phyloP scores from a whole-genome alignment of 352 stramenopile genomes.

The Pythium vanterpoolii region DNA sequence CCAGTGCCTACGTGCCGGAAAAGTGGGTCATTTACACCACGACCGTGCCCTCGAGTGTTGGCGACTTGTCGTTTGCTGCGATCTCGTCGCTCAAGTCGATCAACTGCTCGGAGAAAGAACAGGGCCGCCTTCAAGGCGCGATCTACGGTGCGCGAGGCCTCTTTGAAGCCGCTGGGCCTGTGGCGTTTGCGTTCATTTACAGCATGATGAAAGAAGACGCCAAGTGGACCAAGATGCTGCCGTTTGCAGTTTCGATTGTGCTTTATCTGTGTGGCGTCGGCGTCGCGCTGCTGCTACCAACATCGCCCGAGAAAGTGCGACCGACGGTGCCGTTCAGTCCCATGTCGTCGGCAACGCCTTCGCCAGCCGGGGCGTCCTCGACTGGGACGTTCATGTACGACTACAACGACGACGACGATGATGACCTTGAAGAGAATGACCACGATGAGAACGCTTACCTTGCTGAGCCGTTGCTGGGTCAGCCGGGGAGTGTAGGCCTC shows the following conservation, averaged over 20 bases:
- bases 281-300: constrained; percentile 41
- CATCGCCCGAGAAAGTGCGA: constrained; percentile 37
- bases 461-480: constrained; percentile 44
- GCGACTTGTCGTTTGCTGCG: constrained; percentile 66
- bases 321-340: constrained; percentile 43
- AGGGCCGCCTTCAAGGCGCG: constrained; percentile 69
- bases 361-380: constrained; percentile 19
- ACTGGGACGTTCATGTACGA: constrained; percentile 24
- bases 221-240: constrained; percentile 43
- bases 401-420: constrained; percentile 20
- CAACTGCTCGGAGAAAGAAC: constrained; percentile 64
- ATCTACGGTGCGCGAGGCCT: constrained; percentile 65
- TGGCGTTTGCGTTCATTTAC: constrained; percentile 64
- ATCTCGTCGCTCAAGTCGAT: constrained; percentile 64
- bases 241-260: constrained; percentile 52
- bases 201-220: constrained; percentile 43
- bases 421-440: constrained; percentile 11
- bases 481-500: background rate
- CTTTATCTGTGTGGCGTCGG: constrained; percentile 46
- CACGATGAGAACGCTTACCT: constrained; percentile 32
- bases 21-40: constrained; percentile 61
- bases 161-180: constrained; percentile 54
- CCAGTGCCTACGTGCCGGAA: constrained; percentile 46
- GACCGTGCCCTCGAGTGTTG: constrained; percentile 38
- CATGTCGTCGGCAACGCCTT: constrained; percentile 42